These are phyloP conservation scores for Thraustotheca clavata DNA, from an alignment of 352 stramenopile species.

Conservation along the genomic window DNA sequence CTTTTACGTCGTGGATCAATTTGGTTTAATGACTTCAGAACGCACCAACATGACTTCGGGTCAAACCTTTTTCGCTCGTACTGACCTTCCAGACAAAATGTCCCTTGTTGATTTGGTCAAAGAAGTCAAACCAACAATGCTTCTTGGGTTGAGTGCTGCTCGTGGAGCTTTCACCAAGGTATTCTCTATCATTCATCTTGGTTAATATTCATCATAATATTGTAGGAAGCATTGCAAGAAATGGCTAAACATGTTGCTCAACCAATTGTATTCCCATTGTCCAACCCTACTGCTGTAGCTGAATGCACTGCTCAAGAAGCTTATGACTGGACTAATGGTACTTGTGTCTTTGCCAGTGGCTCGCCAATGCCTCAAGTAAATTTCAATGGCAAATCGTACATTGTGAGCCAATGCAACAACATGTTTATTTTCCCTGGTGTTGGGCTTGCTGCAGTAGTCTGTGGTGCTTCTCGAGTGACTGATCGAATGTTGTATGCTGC, in stretches of 20 bases:
- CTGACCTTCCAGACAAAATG: constrained; percentile 55
- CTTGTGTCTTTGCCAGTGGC: constrained; percentile 93
- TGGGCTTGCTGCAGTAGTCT: constrained; percentile 86
- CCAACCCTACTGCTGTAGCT: constrained; percentile 93
- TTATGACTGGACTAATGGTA: constrained; percentile 94
- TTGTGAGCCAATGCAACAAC: constrained; percentile 91
- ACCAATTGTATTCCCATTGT: constrained; percentile 96
- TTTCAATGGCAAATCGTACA: constrained; percentile 75
- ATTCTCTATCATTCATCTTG: constrained; percentile 25
- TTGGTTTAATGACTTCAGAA: constrained; percentile 48
- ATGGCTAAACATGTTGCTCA: constrained; percentile 85
- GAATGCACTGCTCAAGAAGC: constrained; percentile 95
- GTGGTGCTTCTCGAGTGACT: constrained; percentile 65
- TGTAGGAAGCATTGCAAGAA: constrained; percentile 55
- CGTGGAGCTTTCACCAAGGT: constrained; percentile 76
- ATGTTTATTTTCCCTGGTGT: constrained; percentile 98
- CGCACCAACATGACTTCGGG: constrained; percentile 51
- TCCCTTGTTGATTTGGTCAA: constrained; percentile 80
- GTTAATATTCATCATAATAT: too few species aligned
- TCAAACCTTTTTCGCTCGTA: constrained; percentile 74
- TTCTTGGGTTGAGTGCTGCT: constrained; percentile 89
- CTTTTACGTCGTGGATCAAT: constrained; percentile 77
- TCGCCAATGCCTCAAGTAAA: constrained; percentile 92
- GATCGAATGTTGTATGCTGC: constrained; percentile 95
- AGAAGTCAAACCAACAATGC: constrained; percentile 88